These are phyloP conservation scores for Ramalina intermedia DNA, from an alignment of 495 filamentous ascomycete genomes.

Conservation along the genomic window DNA sequence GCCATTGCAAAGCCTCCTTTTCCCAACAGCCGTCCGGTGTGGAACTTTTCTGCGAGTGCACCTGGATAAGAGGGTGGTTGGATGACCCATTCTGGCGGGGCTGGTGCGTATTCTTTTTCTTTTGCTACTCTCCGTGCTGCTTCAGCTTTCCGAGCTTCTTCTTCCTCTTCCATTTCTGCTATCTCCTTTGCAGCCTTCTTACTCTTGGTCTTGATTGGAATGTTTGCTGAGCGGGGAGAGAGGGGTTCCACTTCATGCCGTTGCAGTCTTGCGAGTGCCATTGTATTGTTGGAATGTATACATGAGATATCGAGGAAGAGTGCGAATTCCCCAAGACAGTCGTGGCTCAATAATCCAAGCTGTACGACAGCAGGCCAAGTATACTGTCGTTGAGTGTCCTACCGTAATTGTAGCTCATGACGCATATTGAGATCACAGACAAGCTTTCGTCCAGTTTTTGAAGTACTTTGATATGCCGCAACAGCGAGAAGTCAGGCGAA, in stretches of 20 bases:
- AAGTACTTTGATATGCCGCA: too few relatives aligned
- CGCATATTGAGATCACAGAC: too few relatives aligned
- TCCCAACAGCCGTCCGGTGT: conserved; percentile 68
- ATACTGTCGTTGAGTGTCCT: too few relatives aligned
- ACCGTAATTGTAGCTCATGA: too few relatives aligned
- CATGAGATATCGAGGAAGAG: too few relatives aligned
- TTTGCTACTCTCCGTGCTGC: conserved; percentile 34
- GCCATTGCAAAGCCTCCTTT: conserved; percentile 95
- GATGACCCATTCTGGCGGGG: conserved; percentile 59
- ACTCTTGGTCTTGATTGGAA: conserved; percentile 31
- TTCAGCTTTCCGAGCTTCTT: conserved; percentile 29
- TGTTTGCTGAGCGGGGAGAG: conserved; percentile 57
- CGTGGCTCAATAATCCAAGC: too few relatives aligned
- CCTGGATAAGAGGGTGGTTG: conserved; percentile 51
- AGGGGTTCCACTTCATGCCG: conserved; percentile 42
- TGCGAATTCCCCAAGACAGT: too few relatives aligned
- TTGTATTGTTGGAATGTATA: neutral
- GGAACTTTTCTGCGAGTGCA: conserved; percentile 60
- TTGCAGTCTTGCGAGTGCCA: neutral
- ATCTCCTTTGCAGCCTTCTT: conserved; percentile 21
- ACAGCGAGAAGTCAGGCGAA: too few relatives aligned
- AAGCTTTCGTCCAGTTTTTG: too few relatives aligned
- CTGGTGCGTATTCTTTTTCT: conserved; percentile 61
- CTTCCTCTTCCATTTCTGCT: conserved; percentile 18
- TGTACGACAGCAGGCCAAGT: too few relatives aligned